Conservation (phyloP, 306 rosid genomes). For the Astragalus glycyphyllos region DNA sequence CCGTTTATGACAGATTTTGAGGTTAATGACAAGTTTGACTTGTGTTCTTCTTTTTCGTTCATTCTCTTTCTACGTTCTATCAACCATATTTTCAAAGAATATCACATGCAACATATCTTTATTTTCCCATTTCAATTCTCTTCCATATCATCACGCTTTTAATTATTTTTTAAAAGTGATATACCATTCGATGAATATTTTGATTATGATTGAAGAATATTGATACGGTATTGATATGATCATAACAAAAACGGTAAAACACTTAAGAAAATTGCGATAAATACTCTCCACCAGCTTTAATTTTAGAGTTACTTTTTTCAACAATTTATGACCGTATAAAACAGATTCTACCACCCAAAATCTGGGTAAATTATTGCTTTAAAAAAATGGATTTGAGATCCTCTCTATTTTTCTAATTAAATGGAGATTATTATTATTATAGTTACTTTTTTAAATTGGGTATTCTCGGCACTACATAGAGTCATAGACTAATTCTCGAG, state of each 20-base stretch:
- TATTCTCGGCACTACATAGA: no score
- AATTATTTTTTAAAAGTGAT: conserved; percentile 4
- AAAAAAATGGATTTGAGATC: no score
- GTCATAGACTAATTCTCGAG: no score
- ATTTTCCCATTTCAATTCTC: neutral
- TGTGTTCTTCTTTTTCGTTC: conserved; percentile 14
- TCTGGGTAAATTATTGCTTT: no score
- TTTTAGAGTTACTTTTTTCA: neutral
- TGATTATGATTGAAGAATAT: neutral
- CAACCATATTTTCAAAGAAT: neutral
- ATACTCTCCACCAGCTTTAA: neutral
- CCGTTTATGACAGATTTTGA: conserved; percentile 60
- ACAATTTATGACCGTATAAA: no score
- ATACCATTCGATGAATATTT: neutral
- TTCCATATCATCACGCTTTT: conserved; percentile 10
- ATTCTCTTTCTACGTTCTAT: neutral
- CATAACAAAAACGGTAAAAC: neutral
- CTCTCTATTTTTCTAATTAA: no score
- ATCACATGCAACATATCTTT: conserved; percentile 31
- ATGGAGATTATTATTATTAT: no score
- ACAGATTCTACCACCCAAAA: no score
- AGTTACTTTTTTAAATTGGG: no score
- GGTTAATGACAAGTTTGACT: conserved; percentile 62
- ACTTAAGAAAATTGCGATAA: neutral
- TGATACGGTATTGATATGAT: conserved; percentile 1